These are phyloP conservation scores for Tympanopsis confertula DNA, from an alignment of 2,329 filamentous ascomycete genomes.

Conservation along the genomic window DNA sequence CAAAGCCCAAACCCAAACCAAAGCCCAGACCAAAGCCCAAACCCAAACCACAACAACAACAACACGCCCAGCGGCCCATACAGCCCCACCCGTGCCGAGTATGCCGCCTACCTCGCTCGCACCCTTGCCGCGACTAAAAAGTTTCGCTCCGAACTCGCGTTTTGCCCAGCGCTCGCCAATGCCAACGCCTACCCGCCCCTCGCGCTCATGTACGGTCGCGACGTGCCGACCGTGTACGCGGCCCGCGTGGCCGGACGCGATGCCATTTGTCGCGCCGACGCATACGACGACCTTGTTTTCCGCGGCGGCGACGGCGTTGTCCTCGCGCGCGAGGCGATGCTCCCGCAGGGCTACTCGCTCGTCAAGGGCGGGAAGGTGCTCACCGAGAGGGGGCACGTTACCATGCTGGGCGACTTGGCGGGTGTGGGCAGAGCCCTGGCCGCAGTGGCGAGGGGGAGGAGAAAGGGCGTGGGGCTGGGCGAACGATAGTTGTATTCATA, in stretches of 20 bases:
- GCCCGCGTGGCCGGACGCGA: constrained; percentile 64
- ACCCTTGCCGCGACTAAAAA: constrained; percentile 59
- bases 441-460: constrained; percentile 55
- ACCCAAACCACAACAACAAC: constrained; percentile 3
- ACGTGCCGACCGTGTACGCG: constrained; percentile 73
- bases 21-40: too few relatives aligned
- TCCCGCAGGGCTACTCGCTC: constrained; percentile 67
- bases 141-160: constrained; percentile 67
- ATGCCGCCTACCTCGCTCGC: constrained; percentile 57
- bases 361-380: constrained; percentile 67
- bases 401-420: constrained; percentile 72
- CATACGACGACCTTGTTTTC: constrained; percentile 79
- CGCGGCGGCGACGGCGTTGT: constrained; percentile 82
- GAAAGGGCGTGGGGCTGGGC: constrained; percentile 64
- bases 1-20: too few relatives aligned
- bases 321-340: constrained; percentile 72
- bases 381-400: constrained; percentile 78
- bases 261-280: constrained; percentile 63
- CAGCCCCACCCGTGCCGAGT: constrained; percentile 18
- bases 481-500: too few relatives aligned
- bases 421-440: constrained; percentile 65
- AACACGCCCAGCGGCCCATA: constrained; percentile 40
- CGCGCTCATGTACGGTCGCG: constrained; percentile 76
- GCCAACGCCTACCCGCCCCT: constrained; percentile 73
- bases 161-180: constrained; percentile 42